phyloP scores from a whole-genome alignment of 2,329 filamentous ascomycete species.

The Arthrinium phaeospermum region DNA sequence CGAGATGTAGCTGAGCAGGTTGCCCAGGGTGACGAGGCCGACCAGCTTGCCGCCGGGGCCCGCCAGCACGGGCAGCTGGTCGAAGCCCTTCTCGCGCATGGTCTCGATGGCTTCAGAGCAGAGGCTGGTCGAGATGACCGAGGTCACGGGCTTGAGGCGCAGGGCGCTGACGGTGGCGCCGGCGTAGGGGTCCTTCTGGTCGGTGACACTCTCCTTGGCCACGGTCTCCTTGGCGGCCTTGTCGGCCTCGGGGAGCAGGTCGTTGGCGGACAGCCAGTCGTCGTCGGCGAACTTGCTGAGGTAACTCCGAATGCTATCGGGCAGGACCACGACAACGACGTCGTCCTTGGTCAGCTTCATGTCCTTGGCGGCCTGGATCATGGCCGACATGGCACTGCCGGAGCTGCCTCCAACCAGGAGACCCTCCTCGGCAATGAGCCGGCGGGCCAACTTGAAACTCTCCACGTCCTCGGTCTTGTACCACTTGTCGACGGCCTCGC shows the following conservation, averaged over 20 bases:
- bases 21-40: slow-evolving; percentile 92
- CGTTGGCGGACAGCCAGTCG: slow-evolving; percentile 97
- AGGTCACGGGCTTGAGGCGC: slow-evolving; percentile 91
- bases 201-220: slow-evolving; percentile 44
- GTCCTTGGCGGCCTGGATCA: slow-evolving; percentile 78
- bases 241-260: slow-evolving; percentile 71
- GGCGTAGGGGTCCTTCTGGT: slow-evolving; percentile 69
- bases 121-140: slow-evolving; percentile 71
- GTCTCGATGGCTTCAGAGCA: slow-evolving; percentile 93
- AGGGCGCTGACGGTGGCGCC: slow-evolving; percentile 82
- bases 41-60: slow-evolving; percentile 75
- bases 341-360: slow-evolving; percentile 81
- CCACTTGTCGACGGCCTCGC: slow-evolving; percentile 84
- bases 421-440: slow-evolving; percentile 92
- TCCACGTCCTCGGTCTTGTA: slow-evolving; percentile 97
- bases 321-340: slow-evolving; percentile 87
- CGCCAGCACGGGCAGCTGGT: slow-evolving; percentile 90
- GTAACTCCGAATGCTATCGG: slow-evolving; percentile 96
- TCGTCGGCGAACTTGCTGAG: slow-evolving; percentile 98
- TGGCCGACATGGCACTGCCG: slow-evolving; percentile 86
- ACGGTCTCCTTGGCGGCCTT: slow-evolving; percentile 55
- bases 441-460: slow-evolving; percentile 87
- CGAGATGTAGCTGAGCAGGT: slow-evolving; percentile 89
- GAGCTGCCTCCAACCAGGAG: slow-evolving; percentile 92
- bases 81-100: slow-evolving; percentile 98